Percentiles rank a stretch among this genome's conserved stretches.
Conservation (phyloP, 2,329 filamentous ascomycete genomes). For the Chaetothyriales sp. region DNA sequence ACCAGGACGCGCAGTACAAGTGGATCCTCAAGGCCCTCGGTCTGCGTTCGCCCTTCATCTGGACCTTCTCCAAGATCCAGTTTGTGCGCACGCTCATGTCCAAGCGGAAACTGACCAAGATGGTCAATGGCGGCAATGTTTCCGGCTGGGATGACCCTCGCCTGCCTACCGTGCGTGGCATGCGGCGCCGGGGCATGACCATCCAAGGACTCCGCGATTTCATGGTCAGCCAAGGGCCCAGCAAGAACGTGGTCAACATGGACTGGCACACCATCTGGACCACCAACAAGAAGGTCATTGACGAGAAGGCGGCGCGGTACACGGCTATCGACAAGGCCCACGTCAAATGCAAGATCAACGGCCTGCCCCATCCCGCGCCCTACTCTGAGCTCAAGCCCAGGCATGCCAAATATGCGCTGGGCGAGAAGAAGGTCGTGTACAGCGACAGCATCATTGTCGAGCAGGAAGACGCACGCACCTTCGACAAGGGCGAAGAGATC, state of each 20-base stretch:
- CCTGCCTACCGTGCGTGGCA: slow-evolving; percentile 39
- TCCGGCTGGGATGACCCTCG: slow-evolving; percentile 41
- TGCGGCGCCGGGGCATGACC: slow-evolving; percentile 37
- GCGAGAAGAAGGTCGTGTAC: slow-evolving; percentile 23
- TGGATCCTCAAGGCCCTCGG: slow-evolving; percentile 38
- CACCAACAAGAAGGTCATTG: slow-evolving; percentile 67
- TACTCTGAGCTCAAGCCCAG: slow-evolving; percentile 21
- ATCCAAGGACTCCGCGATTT: slow-evolving; percentile 36
- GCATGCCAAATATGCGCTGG: slow-evolving; percentile 23
- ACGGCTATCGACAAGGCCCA: slow-evolving; percentile 21
- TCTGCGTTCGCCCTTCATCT: slow-evolving; percentile 34
- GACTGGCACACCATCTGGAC: slow-evolving; percentile 39
- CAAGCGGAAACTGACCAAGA: slow-evolving; percentile 39
- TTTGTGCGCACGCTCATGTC: slow-evolving; percentile 38
- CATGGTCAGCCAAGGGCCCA: slow-evolving; percentile 37
- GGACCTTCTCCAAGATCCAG: slow-evolving; percentile 41
- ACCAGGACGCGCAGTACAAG: slow-evolving; percentile 39
- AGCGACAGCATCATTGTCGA: slow-evolving; percentile 21
- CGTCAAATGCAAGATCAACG: slow-evolving; percentile 37
- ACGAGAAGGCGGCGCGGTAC: slow-evolving; percentile 38
- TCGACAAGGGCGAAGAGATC: slow-evolving; percentile 23
- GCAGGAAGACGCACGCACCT: slow-evolving; percentile 22
- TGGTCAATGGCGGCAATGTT: slow-evolving; percentile 35
- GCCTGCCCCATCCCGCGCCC: slow-evolving; percentile 41
- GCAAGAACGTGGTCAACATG: slow-evolving; percentile 35